These are phyloP conservation scores for Ceratocystiopsis sp. DNA, from an alignment of 2,329 filamentous ascomycete genomes.

Conservation along the genomic window DNA sequence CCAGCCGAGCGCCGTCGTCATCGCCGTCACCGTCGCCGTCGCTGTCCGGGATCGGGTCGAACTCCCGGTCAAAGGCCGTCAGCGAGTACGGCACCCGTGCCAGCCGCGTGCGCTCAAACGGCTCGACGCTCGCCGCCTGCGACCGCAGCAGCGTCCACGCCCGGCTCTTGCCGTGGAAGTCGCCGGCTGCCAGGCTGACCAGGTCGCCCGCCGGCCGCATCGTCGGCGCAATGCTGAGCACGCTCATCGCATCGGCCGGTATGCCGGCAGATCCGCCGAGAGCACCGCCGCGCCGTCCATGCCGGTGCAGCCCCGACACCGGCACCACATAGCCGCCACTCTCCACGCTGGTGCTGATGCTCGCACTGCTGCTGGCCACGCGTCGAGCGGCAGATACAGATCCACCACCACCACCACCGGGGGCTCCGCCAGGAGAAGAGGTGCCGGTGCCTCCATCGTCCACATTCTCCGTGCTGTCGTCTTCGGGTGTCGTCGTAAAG, in stretches of 20 bases:
- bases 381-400: no score
- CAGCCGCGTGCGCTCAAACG: constrained; percentile 37
- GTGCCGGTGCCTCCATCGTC: no score
- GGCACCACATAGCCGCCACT: neutral
- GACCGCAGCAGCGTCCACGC: constrained; percentile 52
- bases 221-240: constrained; percentile 49
- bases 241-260: constrained; percentile 49
- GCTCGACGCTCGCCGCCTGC: constrained; percentile 40
- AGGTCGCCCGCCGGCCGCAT: constrained; percentile 50
- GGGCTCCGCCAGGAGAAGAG: no score
- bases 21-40: constrained; percentile 16
- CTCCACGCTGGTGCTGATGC: constrained; percentile 3
- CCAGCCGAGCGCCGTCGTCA: constrained; percentile 42
- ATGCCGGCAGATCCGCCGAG: constrained; percentile 21
- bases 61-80: constrained; percentile 56
- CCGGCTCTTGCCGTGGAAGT: constrained; percentile 45
- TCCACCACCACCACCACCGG: no score
- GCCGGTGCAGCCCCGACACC: neutral
- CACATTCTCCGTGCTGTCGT: no score
- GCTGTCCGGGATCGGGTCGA: constrained; percentile 50
- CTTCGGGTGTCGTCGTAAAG: constrained; percentile 24
- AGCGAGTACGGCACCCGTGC: constrained; percentile 34
- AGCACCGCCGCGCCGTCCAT: neutral
- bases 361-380: neutral
- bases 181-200: constrained; percentile 65